These are phyloP conservation scores for Fagus sylvatica DNA, from an alignment of 306 rosid genomes.

Conservation along the genomic window DNA sequence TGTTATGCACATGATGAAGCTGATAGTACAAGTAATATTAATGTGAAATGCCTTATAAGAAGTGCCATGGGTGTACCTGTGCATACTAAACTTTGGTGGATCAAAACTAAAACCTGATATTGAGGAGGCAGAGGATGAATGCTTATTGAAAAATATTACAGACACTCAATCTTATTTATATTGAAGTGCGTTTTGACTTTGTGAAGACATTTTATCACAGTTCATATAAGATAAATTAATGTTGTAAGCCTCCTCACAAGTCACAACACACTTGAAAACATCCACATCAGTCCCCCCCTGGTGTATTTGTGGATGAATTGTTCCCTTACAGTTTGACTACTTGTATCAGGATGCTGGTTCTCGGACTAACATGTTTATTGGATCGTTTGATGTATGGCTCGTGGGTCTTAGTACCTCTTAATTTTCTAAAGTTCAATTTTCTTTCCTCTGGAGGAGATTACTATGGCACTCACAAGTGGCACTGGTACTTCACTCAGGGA, in stretches of 20 bases:
- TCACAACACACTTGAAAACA: not conserved
- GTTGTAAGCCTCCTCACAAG: not conserved
- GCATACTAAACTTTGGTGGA: not conserved
- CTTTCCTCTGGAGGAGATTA: conserved; percentile 94
- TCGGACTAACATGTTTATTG: conserved; percentile 66
- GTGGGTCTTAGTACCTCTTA: conserved; percentile 87
- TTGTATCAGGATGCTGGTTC: conserved; percentile 66
- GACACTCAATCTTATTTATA: not conserved
- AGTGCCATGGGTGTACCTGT: not conserved
- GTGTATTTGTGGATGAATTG: not conserved
- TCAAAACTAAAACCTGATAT: not conserved
- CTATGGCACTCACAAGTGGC: conserved; percentile 97
- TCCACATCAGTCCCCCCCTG: not conserved
- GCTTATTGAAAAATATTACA: not conserved
- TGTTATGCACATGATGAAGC: not conserved
- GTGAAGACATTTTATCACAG: not conserved
- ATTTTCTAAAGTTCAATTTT: conserved; percentile 89
- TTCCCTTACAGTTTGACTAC: conserved; percentile 17
- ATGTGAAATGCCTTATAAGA: not conserved
- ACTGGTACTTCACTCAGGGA: conserved; percentile 98
- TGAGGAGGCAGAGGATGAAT: not conserved
- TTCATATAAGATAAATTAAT: not conserved
- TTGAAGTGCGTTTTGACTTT: not conserved
- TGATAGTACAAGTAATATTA: not conserved
- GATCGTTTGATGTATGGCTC: conserved; percentile 78